Percentiles rank a stretch among this genome's conserved stretches.
These are phyloP conservation scores for Amanita pseudoporphyria DNA, from an alignment of 768 basidiomycete species.

Conservation along the genomic window DNA sequence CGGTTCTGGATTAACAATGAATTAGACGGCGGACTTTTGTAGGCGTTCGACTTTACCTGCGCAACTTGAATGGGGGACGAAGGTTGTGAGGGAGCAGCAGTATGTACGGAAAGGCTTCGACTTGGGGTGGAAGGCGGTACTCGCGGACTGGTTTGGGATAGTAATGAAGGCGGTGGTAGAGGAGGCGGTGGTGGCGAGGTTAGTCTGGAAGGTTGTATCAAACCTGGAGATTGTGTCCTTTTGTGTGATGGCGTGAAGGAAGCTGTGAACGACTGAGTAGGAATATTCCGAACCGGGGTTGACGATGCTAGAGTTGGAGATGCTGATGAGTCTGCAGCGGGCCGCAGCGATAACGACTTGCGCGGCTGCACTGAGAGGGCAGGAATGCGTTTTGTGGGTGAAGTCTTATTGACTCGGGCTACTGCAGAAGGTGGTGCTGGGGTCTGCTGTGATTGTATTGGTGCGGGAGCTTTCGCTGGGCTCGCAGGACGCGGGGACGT, in stretches of 20 bases:
- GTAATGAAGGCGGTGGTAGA: conserved; percentile 16
- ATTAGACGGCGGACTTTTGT: neutral
- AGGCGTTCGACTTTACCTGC: neutral
- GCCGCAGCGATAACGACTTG: conserved; percentile 35
- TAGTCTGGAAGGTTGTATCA: conserved; percentile 22
- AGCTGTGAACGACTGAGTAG: conserved; percentile 13
- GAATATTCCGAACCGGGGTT: conserved; percentile 13
- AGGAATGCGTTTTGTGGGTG: conserved; percentile 50
- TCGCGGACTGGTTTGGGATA: conserved; percentile 6
- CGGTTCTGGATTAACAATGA: conserved; percentile 11
- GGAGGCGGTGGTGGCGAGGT: conserved; percentile 20
- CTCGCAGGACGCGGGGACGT: conserved; percentile 57
- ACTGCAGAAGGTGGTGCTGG: conserved; percentile 18
- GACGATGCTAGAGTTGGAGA: conserved; percentile 23
- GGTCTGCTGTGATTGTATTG: conserved; percentile 24
- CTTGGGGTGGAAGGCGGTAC: conserved; percentile 3
- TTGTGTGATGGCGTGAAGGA: conserved; percentile 15
- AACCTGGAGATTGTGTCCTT: conserved; percentile 31
- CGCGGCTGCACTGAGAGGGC: conserved; percentile 38
- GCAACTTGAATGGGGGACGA: neutral
- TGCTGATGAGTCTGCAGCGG: conserved; percentile 28
- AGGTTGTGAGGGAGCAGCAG: neutral
- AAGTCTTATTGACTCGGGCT: conserved; percentile 23
- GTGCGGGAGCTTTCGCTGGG: conserved; percentile 38
- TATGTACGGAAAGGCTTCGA: neutral